Evolutionary conservation across 257 asterid genomes (phyloP), one percentile per base, ranked within the genome.

Genomic region (Vinca minor): DNA sequence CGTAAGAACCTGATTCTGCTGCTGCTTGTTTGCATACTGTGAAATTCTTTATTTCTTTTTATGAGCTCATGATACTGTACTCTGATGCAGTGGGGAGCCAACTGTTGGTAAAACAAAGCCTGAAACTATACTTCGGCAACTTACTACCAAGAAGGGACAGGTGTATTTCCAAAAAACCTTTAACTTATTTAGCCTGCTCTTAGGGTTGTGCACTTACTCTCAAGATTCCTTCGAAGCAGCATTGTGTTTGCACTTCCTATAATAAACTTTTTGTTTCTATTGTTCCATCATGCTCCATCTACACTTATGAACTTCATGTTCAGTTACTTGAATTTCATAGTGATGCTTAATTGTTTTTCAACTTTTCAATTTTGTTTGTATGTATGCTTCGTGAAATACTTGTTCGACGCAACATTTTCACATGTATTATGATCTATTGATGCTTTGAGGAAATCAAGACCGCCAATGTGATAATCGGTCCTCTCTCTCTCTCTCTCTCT

Each of bases 111-210:
- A 89, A 80, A 93, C 97, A 65, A 89, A 84, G 80, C 88, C 96
- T 14, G 95, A 87, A 77, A 93, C 98, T 64, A 87, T 93, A 76
- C 88, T 93, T 68, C 87, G 95, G 79, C 98, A 93, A 77, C 98
- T 93, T 65, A 89, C 96, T 13, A 89, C 98, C 54, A 89, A 89
- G 79, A 93, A 87, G 82, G 98, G 98, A 55, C 98, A 89, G 98
- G 98, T 89, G 66, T 58, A 14, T 53, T 34, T 67, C 32, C n/a
- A n/a, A 23, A 5, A 53, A 35, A 21, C 25, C 26, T 46, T 56
- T 62, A 32, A 21, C 55, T 52, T 9, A 18, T 50, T 26, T 39
- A 44, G 18, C 13, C 34, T 32, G 10, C 21, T 59, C 4, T 6
- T 36, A 18, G 23, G 20, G 31, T 34, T 23, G 8, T 12, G 26